Base-by-base conservation (phyloP, 306 rosid genomes). In the Notholithocarpus densiflorus region DNA sequence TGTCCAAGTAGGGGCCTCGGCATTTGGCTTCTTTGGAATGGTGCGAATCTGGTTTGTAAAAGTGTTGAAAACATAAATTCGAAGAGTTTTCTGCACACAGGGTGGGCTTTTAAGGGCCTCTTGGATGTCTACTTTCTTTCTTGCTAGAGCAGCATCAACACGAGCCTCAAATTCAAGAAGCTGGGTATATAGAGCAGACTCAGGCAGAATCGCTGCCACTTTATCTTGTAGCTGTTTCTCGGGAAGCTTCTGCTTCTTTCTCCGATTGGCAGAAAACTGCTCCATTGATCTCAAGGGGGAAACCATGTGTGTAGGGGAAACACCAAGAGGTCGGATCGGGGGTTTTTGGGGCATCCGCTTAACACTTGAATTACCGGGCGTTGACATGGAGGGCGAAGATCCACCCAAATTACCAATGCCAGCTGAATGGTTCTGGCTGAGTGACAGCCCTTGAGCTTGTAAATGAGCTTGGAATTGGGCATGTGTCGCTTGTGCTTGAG, bases 111-210 rank as follows among this genome's bases (percentile, higher is more conserved):
- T 96, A 27, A 96, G 94, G 0, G 99, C 98, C 83, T 96, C 99
- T 74, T 96, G 99, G 66, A 96, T 96, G 81, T 96, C 99, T 29
- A 93, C 92, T 78, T 96, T 96, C 94, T 96, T 96, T 82, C 99
- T 90, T 55, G 90, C 51, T 34, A 96, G 99, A 2, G 98, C 93
- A 23, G 98, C 81, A 82, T 93, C 99, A 15, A 96, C 96, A 31
- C 98, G 97, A 59, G 94, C 83, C 84, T 96, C 99, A 62, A 96
- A 96, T 88, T 96, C 98, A 0, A 96, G 97, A 84, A 96, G 99
- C 85, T 96, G 98, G 37, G 99, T 96, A 68, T 96, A 96, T 13
- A 96, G 85, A 31, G 97, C 94, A 62, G 99, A 96, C 78, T 96
- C 97, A 0, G 99, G 99, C 45, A 96, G 80, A 24, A 96, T 86